A percentile compares a stretch with the other conserved stretches of the same genome.
Conservation (phyloP, 208 protist species). For the Crithidia expoeki region DNA sequence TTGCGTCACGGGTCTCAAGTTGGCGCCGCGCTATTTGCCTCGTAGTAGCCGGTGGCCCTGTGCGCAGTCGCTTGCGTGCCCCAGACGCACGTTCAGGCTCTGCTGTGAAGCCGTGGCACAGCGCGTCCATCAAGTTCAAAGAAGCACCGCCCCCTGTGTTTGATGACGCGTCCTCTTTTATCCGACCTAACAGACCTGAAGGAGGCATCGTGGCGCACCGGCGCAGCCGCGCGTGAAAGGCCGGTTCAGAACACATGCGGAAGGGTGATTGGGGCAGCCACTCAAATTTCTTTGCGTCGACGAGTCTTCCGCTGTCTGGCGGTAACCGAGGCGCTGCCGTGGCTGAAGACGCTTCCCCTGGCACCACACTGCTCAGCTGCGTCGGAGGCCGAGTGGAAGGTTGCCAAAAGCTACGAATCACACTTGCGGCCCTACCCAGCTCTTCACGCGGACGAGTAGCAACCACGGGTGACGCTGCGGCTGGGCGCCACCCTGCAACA, state of each 20-base stretch:
- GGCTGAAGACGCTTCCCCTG: neutral
- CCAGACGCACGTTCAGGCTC: neutral
- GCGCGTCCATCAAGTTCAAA: conserved; percentile 13
- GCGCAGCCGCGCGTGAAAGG: conserved; percentile 22
- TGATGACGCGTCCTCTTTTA: neutral
- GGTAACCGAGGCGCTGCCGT: no score
- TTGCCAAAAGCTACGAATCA: no score
- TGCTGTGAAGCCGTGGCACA: conserved; percentile 27
- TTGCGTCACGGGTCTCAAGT: neutral
- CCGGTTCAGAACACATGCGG: conserved; percentile 22
- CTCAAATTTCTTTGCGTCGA: neutral
- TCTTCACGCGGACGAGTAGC: no score
- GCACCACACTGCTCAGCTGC: no score
- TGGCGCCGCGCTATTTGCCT: neutral
- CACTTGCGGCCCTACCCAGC: no score
- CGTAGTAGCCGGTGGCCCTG: neutral
- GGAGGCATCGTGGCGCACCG: neutral
- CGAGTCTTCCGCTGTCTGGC: neutral
- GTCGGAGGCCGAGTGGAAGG: no score
- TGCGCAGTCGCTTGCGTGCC: conserved; percentile 11
- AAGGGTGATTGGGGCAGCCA: conserved; percentile 35
- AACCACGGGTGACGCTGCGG: neutral
- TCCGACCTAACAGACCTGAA: neutral
- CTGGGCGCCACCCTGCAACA: neutral
- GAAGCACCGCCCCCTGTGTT: neutral